phyloP scores from a whole-genome alignment of 768 basidiomycete genomes.

The Russula earlei region DNA sequence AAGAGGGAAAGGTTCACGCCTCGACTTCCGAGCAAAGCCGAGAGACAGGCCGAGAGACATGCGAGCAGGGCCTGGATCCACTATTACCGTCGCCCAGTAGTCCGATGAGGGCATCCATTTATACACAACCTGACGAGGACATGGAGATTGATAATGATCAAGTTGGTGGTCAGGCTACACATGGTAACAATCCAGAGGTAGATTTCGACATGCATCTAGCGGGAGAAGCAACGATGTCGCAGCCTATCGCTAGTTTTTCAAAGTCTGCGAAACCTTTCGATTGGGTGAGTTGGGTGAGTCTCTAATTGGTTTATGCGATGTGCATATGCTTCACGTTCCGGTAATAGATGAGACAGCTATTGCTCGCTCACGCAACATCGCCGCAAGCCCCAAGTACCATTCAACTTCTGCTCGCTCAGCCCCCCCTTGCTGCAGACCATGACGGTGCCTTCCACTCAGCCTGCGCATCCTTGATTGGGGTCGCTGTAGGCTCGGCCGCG shows the following conservation, averaged over 20 bases:
- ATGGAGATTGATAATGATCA: slow-evolving; percentile 7
- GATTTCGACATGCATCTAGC: neutral
- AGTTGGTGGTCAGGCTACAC: neutral
- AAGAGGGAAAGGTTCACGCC: slow-evolving; percentile 1
- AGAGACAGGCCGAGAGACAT: neutral
- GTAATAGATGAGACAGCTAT: slow-evolving; percentile 14
- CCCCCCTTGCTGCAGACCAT: neutral
- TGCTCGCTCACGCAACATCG: slow-evolving; percentile 12
- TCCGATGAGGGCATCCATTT: neutral
- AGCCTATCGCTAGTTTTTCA: neutral
- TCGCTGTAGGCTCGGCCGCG: neutral
- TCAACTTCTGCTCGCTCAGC: slow-evolving; percentile 15
- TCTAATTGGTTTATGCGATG: neutral
- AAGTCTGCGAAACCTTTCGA: slow-evolving; percentile 2
- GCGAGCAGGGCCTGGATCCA: neutral
- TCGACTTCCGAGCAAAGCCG: slow-evolving; percentile 8
- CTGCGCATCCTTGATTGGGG: slow-evolving; percentile 13
- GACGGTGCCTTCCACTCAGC: slow-evolving; percentile 1
- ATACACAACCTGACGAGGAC: neutral
- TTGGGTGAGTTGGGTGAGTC: slow-evolving; percentile 16
- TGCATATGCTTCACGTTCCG: neutral
- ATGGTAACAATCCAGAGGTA: neutral
- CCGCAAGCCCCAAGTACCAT: slow-evolving; percentile 7
- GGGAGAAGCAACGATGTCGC: neutral
- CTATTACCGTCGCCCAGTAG: neutral